A percentile compares a stretch with the other conserved stretches of the same genome.
Evolutionary conservation across 805 yeast genomes (phyloP).

Genomic region (Metschnikowia aberdeeniae): DNA sequence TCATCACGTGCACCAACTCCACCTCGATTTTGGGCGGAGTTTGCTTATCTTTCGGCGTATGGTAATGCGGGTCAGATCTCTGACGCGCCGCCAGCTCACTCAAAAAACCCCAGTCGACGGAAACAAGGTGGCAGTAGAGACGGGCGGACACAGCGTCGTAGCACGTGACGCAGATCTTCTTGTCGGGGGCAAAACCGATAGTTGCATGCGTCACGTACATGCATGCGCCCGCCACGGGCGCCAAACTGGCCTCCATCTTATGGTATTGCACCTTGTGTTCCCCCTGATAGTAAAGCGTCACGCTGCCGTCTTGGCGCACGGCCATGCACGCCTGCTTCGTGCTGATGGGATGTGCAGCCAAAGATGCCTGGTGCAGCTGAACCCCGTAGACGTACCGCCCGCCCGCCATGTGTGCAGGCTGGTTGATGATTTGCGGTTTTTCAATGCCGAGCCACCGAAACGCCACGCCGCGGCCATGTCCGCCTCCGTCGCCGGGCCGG

Average conservation of each 20-base stretch:
- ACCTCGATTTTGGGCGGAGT: slow-evolving; percentile 38
- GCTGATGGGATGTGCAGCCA: slow-evolving; percentile 63
- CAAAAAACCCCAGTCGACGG: slow-evolving; percentile 55
- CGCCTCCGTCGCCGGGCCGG: slow-evolving; percentile 7
- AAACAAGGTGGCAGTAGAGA: slow-evolving; percentile 40
- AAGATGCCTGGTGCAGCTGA: slow-evolving; percentile 54
- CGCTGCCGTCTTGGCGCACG: slow-evolving; percentile 58
- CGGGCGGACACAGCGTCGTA: slow-evolving; percentile 32
- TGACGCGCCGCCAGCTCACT: slow-evolving; percentile 45
- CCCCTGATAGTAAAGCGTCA: slow-evolving; percentile 60
- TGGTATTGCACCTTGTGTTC: slow-evolving; percentile 58
- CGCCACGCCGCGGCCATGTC: slow-evolving; percentile 30
- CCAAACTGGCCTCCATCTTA: slow-evolving; percentile 28
- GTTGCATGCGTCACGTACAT: slow-evolving; percentile 32
- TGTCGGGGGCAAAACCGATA: slow-evolving; percentile 51
- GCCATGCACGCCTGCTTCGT: slow-evolving; percentile 70
- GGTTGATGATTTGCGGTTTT: slow-evolving; percentile 56
- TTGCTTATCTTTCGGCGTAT: slow-evolving; percentile 45
- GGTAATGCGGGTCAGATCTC: slow-evolving; percentile 44
- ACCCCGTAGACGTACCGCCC: slow-evolving; percentile 49
- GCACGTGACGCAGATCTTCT: slow-evolving; percentile 40
- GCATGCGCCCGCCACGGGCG: slow-evolving; percentile 7
- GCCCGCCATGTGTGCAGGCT: slow-evolving; percentile 46
- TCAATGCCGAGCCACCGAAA: slow-evolving; percentile 75
- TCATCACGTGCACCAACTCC: slow-evolving; percentile 30